These are phyloP conservation scores for Heliamphora exappendiculata DNA, from an alignment of 148 eudicot genomes.

Conservation along the genomic window DNA sequence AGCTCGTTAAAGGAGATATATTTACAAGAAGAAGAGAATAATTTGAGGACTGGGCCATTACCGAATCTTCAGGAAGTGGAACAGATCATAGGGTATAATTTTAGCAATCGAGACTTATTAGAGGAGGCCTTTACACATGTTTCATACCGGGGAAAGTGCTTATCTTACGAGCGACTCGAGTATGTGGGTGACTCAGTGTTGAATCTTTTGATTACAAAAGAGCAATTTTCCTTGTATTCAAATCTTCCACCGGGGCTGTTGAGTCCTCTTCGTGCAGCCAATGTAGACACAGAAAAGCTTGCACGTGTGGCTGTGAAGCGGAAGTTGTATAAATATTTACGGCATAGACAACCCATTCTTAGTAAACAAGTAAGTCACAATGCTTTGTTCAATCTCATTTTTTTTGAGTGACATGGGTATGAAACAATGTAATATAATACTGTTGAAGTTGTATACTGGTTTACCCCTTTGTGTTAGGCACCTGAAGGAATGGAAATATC, in stretches of 20 bases:
- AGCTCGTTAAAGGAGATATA: background rate
- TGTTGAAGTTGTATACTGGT: background rate
- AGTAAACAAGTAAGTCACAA: constrained; percentile 24
- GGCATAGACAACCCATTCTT: constrained; percentile 25
- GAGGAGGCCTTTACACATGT: constrained; percentile 44
- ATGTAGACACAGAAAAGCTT: constrained; percentile 55
- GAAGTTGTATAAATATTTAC: constrained; percentile 30
- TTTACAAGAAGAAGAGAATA: constrained; percentile 9
- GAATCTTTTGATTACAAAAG: constrained; percentile 31
- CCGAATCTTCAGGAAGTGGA: constrained; percentile 18
- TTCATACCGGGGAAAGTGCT: constrained; percentile 20
- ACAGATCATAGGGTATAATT: constrained; percentile 27
- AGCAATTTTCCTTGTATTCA: constrained; percentile 33
- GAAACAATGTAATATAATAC: background rate
- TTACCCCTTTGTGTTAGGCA: background rate
- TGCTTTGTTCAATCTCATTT: background rate
- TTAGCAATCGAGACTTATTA: constrained; percentile 25
- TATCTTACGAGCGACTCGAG: constrained; percentile 47
- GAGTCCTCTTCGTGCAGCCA: constrained; percentile 42
- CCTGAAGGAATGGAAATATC: background rate
- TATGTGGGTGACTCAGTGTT: constrained; percentile 49
- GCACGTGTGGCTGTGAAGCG: constrained; percentile 42
- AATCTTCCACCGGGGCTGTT: constrained; percentile 33
- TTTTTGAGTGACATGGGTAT: background rate
- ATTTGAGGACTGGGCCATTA: constrained; percentile 1